Conservation (phyloP, 768 basidiomycete genomes). For the Gloeopeniophorella convolvens region DNA sequence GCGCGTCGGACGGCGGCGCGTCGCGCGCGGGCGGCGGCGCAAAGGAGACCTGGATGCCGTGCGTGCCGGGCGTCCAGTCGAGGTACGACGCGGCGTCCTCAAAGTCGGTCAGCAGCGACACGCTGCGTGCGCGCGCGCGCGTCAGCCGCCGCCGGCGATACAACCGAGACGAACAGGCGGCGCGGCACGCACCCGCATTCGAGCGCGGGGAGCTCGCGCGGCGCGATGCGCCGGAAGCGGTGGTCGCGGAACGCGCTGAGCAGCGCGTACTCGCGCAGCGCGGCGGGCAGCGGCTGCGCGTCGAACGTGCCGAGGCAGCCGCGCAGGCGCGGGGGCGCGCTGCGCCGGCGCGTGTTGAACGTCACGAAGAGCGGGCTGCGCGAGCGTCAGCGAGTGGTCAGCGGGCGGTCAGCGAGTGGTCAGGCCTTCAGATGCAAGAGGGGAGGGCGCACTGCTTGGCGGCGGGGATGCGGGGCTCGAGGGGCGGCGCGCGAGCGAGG, state of each 20-base stretch:
- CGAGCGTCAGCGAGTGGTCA: too few relatives aligned
- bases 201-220: conserved; percentile 67
- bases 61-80: conserved; percentile 88
- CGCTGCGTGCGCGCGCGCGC: conserved; percentile 36
- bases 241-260: conserved; percentile 86
- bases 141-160: conserved; percentile 1
- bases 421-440: neutral
- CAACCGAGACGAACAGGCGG: neutral
- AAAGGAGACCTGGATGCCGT: conserved; percentile 89
- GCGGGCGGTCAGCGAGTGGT: conserved; percentile 2
- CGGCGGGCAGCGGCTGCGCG: conserved; percentile 62
- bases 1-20: conserved; percentile 47
- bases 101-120: conserved; percentile 92
- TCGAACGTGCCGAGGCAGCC: conserved; percentile 97
- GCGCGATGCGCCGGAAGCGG: conserved; percentile 76
- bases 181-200: conserved; percentile 72
- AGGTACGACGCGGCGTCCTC: conserved; percentile 79
- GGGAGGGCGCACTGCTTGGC: conserved; percentile 64
- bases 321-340: conserved; percentile 57
- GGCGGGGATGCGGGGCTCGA: conserved; percentile 58
- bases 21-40: conserved; percentile 61
- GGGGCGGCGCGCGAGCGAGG: conserved; percentile 51
- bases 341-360: conserved; percentile 75
- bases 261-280: conserved; percentile 85
- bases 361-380: conserved; percentile 95